Evolutionary conservation across 2,329 filamentous ascomycete species (phyloP).

Genomic region (Aspergillus bombycis): DNA sequence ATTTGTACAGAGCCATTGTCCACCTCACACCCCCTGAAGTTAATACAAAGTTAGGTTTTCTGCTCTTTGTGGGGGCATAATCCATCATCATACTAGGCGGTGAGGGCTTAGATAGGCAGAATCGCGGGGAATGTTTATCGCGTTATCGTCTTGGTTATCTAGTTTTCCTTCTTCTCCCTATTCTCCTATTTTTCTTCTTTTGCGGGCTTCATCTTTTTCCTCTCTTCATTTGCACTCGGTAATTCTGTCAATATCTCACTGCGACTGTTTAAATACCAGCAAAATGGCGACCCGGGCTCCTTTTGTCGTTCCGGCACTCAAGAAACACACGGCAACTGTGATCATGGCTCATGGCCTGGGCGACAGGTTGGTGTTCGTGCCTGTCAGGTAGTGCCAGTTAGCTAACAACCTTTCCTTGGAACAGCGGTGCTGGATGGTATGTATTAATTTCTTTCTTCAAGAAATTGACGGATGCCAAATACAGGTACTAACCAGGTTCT

Average conservation of each 20-base stretch:
- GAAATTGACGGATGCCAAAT: neutral
- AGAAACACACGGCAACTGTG: constrained; percentile 87
- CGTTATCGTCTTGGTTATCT: neutral
- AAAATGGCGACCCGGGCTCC: constrained; percentile 55
- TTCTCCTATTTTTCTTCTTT: neutral
- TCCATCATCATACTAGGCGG: neutral
- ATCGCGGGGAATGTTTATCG: neutral
- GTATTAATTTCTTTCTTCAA: constrained; percentile 4
- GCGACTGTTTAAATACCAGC: neutral
- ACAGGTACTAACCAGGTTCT: neutral
- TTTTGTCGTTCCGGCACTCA: constrained; percentile 76
- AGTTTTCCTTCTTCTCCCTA: neutral
- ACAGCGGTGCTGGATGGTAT: constrained; percentile 54
- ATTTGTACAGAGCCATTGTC: neutral
- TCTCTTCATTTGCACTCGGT: neutral
- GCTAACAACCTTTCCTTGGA: constrained; percentile 11
- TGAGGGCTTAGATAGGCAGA: neutral
- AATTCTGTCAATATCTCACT: neutral
- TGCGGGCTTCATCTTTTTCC: neutral
- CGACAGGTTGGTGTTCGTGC: constrained; percentile 65
- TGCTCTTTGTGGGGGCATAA: neutral
- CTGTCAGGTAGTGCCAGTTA: neutral
- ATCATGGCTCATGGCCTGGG: constrained; percentile 94
- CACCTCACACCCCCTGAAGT: neutral
- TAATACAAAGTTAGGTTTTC: neutral